Evolutionary conservation across 768 basidiomycete species (phyloP).

Genomic region (Lenzites betulinus): DNA sequence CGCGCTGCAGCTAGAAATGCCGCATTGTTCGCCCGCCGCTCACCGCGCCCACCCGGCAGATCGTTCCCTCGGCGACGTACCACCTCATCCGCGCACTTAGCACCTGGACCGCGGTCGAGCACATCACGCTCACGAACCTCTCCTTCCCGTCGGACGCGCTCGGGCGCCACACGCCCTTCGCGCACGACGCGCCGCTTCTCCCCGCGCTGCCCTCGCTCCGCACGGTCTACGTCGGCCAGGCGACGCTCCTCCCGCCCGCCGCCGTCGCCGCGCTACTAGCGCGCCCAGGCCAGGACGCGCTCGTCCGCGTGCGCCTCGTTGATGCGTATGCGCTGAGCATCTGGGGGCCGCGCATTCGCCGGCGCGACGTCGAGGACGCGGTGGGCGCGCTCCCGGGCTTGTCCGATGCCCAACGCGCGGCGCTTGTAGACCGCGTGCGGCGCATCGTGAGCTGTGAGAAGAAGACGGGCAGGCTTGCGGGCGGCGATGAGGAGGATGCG

Average conservation of each 20-base stretch:
- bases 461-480: slow-evolving; percentile 52
- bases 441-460: slow-evolving; percentile 51
- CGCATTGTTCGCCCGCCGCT: too few relatives aligned
- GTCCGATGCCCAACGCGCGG: slow-evolving; percentile 25
- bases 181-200: slow-evolving; percentile 31
- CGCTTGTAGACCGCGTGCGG: slow-evolving; percentile 38
- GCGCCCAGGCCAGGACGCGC: slow-evolving; percentile 26
- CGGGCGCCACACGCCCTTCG: slow-evolving; percentile 21
- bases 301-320: slow-evolving; percentile 46
- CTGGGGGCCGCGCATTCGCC: slow-evolving; percentile 56
- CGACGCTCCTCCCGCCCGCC: slow-evolving; percentile 45
- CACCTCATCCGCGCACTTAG: slow-evolving; percentile 43
- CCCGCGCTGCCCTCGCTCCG: slow-evolving; percentile 42
- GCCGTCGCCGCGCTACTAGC: slow-evolving; percentile 42
- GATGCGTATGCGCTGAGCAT: slow-evolving; percentile 59
- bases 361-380: slow-evolving; percentile 49
- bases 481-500: slow-evolving; percentile 49
- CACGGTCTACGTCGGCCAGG: slow-evolving; percentile 52
- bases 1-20: neutral
- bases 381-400: slow-evolving; percentile 31
- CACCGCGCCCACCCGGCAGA: slow-evolving; percentile 31
- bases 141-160: slow-evolving; percentile 36
- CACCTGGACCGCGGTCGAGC: slow-evolving; percentile 45
- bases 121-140: slow-evolving; percentile 52
- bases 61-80: slow-evolving; percentile 43